A percentile compares a stretch with the other conserved stretches of the same genome.
These are phyloP conservation scores for Talaromyces sp. DNA, from an alignment of 2,329 filamentous ascomycete species.

Conservation along the genomic window DNA sequence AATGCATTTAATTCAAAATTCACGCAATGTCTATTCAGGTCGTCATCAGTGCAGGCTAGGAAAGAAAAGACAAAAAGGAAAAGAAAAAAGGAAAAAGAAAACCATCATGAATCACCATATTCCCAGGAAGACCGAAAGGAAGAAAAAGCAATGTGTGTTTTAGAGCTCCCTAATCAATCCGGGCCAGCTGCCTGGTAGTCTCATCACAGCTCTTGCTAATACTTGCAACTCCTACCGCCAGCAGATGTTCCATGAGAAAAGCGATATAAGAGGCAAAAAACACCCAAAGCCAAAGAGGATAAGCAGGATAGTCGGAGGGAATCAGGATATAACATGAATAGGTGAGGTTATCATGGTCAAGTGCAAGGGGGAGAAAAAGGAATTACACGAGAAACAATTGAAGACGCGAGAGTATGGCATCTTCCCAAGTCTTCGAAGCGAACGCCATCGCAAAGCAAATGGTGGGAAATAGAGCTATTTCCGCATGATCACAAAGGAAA, in stretches of 20 bases:
- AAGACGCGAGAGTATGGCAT: conserved; percentile 24
- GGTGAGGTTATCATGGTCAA: background rate
- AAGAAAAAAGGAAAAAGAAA: conserved; percentile 4
- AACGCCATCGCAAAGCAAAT: conserved; percentile 41
- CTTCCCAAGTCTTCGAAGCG: conserved; percentile 34
- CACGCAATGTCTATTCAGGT: conserved; percentile 29
- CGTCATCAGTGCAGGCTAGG: conserved; percentile 29
- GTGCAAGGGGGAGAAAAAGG: conserved; percentile 4
- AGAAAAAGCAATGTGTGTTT: background rate
- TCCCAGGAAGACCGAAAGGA: conserved; percentile 2
- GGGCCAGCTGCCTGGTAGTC: conserved; percentile 14
- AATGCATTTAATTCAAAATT: conserved; percentile 25
- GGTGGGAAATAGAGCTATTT: conserved; percentile 2
- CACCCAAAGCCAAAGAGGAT: conserved; percentile 15
- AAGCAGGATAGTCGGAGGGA: conserved; percentile 1
- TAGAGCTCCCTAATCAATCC: conserved; percentile 5
- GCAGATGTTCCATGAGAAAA: conserved; percentile 8
- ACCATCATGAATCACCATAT: conserved; percentile 16
- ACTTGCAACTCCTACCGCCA: conserved; percentile 16
- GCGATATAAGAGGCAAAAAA: conserved; percentile 9
- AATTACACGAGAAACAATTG: conserved; percentile 16
- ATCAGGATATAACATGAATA: conserved; percentile 1
- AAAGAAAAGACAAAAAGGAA: conserved; percentile 14
- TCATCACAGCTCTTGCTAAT: conserved; percentile 18
- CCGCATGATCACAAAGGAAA: conserved; percentile 22